Evolutionary conservation across 2,329 filamentous ascomycete species (phyloP).

Genomic region (Pseudogymnoascus sp.): DNA sequence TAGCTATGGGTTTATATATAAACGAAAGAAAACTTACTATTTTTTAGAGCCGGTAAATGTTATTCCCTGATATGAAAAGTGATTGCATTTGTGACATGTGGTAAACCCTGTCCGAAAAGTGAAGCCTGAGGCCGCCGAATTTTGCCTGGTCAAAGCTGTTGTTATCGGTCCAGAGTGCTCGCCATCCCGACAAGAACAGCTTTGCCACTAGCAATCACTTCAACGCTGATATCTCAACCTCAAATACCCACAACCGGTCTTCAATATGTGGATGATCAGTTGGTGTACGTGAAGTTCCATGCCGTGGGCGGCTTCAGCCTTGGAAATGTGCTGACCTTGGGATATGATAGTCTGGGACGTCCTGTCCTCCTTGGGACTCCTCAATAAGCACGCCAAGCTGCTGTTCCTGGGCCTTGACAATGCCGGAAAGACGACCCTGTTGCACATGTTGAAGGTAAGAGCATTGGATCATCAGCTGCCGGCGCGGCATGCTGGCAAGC

Average conservation of each 20-base stretch:
- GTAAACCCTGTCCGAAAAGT: not conserved
- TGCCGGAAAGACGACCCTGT: conserved; percentile 85
- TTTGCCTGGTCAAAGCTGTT: conserved; percentile 2
- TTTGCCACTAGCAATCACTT: conserved; percentile 4
- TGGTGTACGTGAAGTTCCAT: conserved; percentile 63
- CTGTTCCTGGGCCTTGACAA: conserved; percentile 91
- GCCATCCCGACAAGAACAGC: conserved; percentile 6
- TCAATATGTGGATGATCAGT: conserved; percentile 81
- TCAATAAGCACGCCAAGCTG: conserved; percentile 95
- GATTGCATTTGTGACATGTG: not conserved
- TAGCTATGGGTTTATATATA: not conserved
- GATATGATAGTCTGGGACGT: conserved; percentile 69
- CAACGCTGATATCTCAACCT: conserved; percentile 7
- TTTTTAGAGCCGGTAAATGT: not conserved
- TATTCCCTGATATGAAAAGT: not conserved
- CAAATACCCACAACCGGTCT: conserved; percentile 4
- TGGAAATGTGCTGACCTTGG: conserved; percentile 25
- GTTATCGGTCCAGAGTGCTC: conserved; percentile 1
- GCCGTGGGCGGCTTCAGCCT: not conserved
- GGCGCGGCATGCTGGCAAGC: not conserved
- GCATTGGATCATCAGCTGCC: conserved; percentile 11
- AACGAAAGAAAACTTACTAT: not conserved
- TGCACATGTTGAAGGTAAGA: conserved; percentile 90
- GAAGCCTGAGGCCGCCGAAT: not conserved
- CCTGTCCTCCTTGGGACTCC: conserved; percentile 75